phyloP scores from a whole-genome alignment of 2,329 filamentous ascomycete genomes.

The Colletotrichum sp. region DNA sequence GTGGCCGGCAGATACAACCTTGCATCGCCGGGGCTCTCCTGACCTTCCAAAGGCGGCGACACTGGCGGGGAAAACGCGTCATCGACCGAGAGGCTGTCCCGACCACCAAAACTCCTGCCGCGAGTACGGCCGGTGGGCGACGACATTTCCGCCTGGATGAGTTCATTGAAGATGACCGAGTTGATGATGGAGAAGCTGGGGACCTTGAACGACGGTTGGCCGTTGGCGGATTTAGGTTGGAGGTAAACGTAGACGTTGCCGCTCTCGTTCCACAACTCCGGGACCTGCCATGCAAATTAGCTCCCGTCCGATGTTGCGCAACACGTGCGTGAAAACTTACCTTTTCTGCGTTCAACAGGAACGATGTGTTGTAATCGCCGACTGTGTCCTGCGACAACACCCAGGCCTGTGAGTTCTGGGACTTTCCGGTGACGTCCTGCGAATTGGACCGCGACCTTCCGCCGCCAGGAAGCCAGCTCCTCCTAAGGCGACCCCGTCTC shows the following conservation, averaged over 20 bases:
- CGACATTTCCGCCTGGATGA: constrained; percentile 52
- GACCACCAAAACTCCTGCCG: constrained; percentile 51
- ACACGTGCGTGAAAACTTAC: constrained; percentile 37
- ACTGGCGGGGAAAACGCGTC: constrained; percentile 49
- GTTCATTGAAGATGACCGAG: constrained; percentile 59
- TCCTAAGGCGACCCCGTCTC: constrained; percentile 49
- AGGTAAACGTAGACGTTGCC: constrained; percentile 65
- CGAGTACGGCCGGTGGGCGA: constrained; percentile 33
- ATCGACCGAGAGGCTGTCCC: constrained; percentile 51
- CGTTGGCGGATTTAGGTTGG: constrained; percentile 53
- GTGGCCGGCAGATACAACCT: constrained; percentile 60
- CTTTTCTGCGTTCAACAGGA: constrained; percentile 60
- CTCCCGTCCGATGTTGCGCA: constrained; percentile 15
- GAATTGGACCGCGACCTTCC: constrained; percentile 57
- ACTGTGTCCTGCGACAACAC: constrained; percentile 56
- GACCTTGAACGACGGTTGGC: constrained; percentile 66
- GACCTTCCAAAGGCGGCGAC: constrained; percentile 36
- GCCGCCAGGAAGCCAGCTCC: constrained; percentile 59
- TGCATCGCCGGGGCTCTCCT: constrained; percentile 44
- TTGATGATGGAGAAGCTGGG: constrained; percentile 57
- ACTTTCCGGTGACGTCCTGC: constrained; percentile 30
- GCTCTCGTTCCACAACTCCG: constrained; percentile 69
- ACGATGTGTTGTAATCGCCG: constrained; percentile 61
- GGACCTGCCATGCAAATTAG: constrained; percentile 49
- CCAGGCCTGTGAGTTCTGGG: constrained; percentile 50